phyloP scores from a whole-genome alignment of 2,329 filamentous ascomycete species.

The Alternaria postmessia region DNA sequence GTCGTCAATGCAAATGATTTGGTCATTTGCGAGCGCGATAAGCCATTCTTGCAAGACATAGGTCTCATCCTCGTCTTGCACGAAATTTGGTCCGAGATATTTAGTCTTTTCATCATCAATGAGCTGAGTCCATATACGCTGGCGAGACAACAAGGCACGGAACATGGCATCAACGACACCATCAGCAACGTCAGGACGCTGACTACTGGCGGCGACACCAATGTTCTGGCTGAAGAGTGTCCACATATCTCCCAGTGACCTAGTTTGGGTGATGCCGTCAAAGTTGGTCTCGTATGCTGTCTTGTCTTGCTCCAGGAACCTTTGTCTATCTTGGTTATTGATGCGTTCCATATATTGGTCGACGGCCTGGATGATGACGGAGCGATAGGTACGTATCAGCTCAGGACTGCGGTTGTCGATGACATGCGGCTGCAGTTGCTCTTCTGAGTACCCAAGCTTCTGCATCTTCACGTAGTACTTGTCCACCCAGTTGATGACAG shows the following conservation, averaged over 20 bases:
- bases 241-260: constrained; percentile 94
- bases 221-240: constrained; percentile 96
- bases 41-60: constrained; percentile 87
- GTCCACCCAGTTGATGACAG: constrained; percentile 93
- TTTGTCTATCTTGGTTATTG: constrained; percentile 79
- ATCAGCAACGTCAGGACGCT: constrained; percentile 89
- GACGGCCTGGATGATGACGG: constrained; percentile 92
- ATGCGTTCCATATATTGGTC: constrained; percentile 99
- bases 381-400: constrained; percentile 90
- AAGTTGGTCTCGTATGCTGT: constrained; percentile 79
- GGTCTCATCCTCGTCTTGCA: constrained; percentile 77
- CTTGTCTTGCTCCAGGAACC: constrained; percentile 79
- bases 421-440: constrained; percentile 83
- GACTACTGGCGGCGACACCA: constrained; percentile 81
- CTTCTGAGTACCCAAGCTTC: constrained; percentile 80
- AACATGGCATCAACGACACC: constrained; percentile 98
- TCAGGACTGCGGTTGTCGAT: constrained; percentile 91
- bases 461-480: constrained; percentile 97
- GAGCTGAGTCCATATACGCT: constrained; percentile 86
- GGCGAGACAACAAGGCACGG: constrained; percentile 79
- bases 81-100: constrained; percentile 62
- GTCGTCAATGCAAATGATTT: constrained; percentile 97
- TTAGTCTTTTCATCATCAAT: constrained; percentile 83
- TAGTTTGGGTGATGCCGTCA: constrained; percentile 90
- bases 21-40: constrained; percentile 95